Conservation (phyloP, 805 yeast genomes). For the Grigorovia yakushimaensis region DNA sequence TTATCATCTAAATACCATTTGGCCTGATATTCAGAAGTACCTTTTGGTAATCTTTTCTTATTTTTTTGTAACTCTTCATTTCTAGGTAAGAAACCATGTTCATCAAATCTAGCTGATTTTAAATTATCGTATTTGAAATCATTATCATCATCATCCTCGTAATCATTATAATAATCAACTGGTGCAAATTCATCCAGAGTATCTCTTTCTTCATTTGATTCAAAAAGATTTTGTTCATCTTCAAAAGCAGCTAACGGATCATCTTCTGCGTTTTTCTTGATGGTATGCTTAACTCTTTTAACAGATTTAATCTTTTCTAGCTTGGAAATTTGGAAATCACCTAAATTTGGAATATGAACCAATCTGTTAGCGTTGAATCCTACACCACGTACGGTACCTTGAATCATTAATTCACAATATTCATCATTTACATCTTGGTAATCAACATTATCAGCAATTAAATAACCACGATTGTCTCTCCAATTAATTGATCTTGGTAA, state of each 20-base stretch:
- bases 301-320: conserved; percentile 44
- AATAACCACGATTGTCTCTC: conserved; percentile 89
- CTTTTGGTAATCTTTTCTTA: conserved; percentile 50
- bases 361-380: conserved; percentile 72
- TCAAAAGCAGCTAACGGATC: conserved; percentile 10
- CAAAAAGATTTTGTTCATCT: conserved; percentile 19
- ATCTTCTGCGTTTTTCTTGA: conserved; percentile 10
- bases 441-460: conserved; percentile 59
- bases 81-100: conserved; percentile 32
- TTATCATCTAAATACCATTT: conserved; percentile 65
- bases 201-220: conserved; percentile 39
- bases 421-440: conserved; percentile 18
- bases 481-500: conserved; percentile 78
- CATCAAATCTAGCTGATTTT: conserved; percentile 32
- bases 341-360: conserved; percentile 80
- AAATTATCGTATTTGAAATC: conserved; percentile 27
- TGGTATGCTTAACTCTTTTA: conserved; percentile 17
- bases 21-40: conserved; percentile 72
- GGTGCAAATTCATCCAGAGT: conserved; percentile 52
- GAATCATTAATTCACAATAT: conserved; percentile 43
- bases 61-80: conserved; percentile 14
- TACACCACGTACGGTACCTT: conserved; percentile 79
- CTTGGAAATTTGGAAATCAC: conserved; percentile 71
- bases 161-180: conserved; percentile 28
- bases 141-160: conserved; percentile 31